Evolutionary conservation across 768 basidiomycete genomes (phyloP).

Genomic region (Boletus pseudopeckii): DNA sequence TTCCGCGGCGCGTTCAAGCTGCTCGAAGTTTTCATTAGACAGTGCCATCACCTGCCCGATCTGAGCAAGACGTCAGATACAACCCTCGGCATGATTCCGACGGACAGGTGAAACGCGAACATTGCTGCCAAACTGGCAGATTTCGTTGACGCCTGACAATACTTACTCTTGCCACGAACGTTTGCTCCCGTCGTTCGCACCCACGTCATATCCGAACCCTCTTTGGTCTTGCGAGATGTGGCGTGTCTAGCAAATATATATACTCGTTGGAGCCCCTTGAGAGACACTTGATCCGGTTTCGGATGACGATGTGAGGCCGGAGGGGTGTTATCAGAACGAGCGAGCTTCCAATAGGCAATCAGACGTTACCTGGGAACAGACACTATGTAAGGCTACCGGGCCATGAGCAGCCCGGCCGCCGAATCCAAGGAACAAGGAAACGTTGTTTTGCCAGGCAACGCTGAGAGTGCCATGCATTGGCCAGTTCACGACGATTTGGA

Average conservation of each 20-base stretch:
- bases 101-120: conserved; percentile 5
- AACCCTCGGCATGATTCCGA: not conserved
- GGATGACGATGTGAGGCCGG: not conserved
- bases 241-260: not conserved
- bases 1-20: not conserved
- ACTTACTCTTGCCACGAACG: not conserved
- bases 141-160: not conserved
- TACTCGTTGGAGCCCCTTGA: not conserved
- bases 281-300: not conserved
- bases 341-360: not conserved
- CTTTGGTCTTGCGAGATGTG: not conserved
- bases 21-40: not conserved
- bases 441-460: not conserved
- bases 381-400: too few species aligned
- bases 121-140: conserved; percentile 1
- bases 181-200: not conserved
- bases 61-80: not conserved
- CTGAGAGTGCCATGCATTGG: not conserved
- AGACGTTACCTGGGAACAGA: not conserved
- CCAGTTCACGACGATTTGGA: not conserved
- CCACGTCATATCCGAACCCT: not conserved
- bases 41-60: not conserved
- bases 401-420: too few species aligned
- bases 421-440: not conserved
- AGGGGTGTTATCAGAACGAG: not conserved